Evolutionary conservation across 192 early-diverging fungal genomes (phyloP), one percentile per base, ranked within the genome.

Genomic region (Coemansia sp.): DNA sequence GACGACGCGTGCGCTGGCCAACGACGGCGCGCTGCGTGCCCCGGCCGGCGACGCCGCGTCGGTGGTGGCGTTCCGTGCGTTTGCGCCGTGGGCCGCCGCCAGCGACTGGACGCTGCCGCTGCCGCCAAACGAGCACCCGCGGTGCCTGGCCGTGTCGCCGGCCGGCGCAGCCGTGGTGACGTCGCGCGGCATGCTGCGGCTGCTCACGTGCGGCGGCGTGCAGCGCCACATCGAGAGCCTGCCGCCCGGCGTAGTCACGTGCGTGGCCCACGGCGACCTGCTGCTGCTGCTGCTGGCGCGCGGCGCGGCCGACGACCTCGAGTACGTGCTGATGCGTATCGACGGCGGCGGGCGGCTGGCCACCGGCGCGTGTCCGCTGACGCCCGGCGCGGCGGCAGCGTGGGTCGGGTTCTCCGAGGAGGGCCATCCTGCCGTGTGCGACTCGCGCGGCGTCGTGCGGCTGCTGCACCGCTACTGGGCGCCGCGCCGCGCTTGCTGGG

Each of bases 381-480:
- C 87, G 1, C 82, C 82, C 7, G 62, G 76, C 4, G 69, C 82
- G 30, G 79, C 80, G 38, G 57, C 97, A 15, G 67, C 65, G 14
- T 98, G 96, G 96, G 62, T 84, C 6, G 93, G 92, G 5, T 94
- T 96, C 62, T 90, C 91, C 17, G 89, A 92, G 47, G 76, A 81
- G 14, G 85, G 84, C 23, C 76, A 90, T 23, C 91, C 92, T 1
- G 84, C 83, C 0, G 74, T 83, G 0, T 95, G 85, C 67, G 94
- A 97, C 69, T 91, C 92, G 14, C 71, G 68, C 22, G 92, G 92
- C 41, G 80, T 92, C 18, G 45, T 95, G 30, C 80, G 85, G 25
- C 70, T 89, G 14, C 80, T 94, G 30, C 82, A 91, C 48, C 78
- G 80, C 34, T 85, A 91, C 64, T 80, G 85, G 45, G 44, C 48